phyloP scores from a whole-genome alignment of 768 basidiomycete species.

The Royoungia palumana region DNA sequence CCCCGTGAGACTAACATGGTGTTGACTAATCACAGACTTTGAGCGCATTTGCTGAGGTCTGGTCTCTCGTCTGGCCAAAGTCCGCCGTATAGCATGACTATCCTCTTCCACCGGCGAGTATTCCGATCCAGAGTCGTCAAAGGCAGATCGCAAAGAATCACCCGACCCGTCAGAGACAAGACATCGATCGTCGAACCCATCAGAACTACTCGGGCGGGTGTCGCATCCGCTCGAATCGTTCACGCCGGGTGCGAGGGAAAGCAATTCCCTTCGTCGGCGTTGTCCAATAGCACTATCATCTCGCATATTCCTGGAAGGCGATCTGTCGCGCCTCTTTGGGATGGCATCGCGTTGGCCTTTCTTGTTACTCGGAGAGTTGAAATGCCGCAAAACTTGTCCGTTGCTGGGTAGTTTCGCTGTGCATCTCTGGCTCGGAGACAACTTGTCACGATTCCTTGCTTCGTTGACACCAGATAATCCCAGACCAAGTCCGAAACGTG shows the following conservation, averaged over 20 bases:
- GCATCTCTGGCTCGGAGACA: conserved; percentile 15
- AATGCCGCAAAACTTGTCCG: conserved; percentile 1
- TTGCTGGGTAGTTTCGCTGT: conserved; percentile 7
- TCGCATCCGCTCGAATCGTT: conserved; percentile 18
- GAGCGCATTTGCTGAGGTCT: conserved; percentile 9
- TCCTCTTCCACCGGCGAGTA: conserved; percentile 29
- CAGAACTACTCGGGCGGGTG: conserved; percentile 17
- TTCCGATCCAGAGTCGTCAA: conserved; percentile 30
- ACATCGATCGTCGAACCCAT: conserved; percentile 10
- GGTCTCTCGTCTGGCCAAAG: conserved; percentile 2
- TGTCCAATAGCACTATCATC: conserved; percentile 9
- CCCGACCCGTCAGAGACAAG: conserved; percentile 18
- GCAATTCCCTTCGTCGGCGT: conserved; percentile 20
- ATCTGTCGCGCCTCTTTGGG: conserved; percentile 13
- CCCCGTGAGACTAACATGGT: not conserved
- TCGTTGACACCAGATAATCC: conserved; percentile 19
- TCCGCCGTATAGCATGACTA: not conserved
- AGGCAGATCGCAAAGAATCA: conserved; percentile 18
- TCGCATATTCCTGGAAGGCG: conserved; percentile 2
- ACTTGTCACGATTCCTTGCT: conserved; percentile 8
- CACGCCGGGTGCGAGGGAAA: conserved; percentile 3
- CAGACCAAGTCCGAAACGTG: conserved; percentile 30
- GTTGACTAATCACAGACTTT: conserved; percentile 1
- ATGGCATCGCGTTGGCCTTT: conserved; percentile 6
- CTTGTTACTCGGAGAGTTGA: conserved; percentile 9